A percentile compares a stretch with the other conserved stretches of the same genome.
Conservation (phyloP, 2,329 filamentous ascomycete species). For the Ophiognomonia clavigignenti-juglandacearum region DNA sequence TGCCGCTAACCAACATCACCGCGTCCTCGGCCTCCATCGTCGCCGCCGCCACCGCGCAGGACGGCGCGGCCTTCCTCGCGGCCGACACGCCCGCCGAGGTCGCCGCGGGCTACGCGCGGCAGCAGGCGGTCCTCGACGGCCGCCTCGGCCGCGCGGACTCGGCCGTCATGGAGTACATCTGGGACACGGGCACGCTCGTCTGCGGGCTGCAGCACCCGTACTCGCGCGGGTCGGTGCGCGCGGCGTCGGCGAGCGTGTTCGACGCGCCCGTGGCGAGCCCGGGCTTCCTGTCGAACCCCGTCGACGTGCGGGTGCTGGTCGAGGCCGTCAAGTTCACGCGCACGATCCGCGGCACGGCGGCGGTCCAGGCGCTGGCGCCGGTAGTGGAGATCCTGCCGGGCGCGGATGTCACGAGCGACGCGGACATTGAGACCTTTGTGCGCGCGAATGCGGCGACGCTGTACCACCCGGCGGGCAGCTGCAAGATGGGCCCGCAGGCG, state of each 20-base stretch:
- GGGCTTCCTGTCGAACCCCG: conserved; percentile 37
- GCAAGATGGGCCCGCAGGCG: conserved; percentile 38
- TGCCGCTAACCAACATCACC: conserved; percentile 7
- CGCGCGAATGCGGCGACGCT: conserved; percentile 18
- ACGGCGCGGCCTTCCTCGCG: conserved; percentile 19
- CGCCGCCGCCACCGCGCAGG: conserved; percentile 18
- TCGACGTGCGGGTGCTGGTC: conserved; percentile 44
- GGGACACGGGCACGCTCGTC: conserved; percentile 15
- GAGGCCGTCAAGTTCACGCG: conserved; percentile 33
- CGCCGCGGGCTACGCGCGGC: conserved; percentile 22
- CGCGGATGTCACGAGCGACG: conserved; percentile 25
- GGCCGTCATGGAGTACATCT: conserved; percentile 22
- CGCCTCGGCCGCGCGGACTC: conserved; percentile 18
- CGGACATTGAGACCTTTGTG: conserved; percentile 21
- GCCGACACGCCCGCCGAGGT: conserved; percentile 18
- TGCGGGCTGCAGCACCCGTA: conserved; percentile 32
- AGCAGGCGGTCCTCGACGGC: conserved; percentile 21
- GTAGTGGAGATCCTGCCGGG: conserved; percentile 33
- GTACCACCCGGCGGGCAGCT: conserved; percentile 38
- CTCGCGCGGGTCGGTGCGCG: conserved; percentile 50
- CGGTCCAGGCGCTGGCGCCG: conserved; percentile 27
- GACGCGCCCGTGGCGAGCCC: conserved; percentile 37
- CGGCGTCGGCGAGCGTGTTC: conserved; percentile 36
- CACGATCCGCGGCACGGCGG: conserved; percentile 22
- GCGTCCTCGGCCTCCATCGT: conserved; percentile 1